These are phyloP conservation scores for Xerocomus brunneocitrinus DNA, from an alignment of 768 basidiomycete species.

Conservation along the genomic window DNA sequence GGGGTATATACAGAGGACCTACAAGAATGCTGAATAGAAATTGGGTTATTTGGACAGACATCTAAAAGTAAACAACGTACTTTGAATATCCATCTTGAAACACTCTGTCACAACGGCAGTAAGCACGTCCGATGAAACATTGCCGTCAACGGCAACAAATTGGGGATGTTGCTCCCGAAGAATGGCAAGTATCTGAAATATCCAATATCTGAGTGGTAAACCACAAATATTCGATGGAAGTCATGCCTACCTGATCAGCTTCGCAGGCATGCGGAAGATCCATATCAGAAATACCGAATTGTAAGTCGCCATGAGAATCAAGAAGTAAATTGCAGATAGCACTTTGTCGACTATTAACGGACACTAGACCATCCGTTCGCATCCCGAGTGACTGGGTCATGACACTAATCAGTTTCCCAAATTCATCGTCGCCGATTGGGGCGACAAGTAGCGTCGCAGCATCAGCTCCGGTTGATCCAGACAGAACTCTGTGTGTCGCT, in stretches of 20 bases:
- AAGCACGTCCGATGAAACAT: conserved; percentile 56
- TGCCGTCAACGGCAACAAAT: conserved; percentile 74
- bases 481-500: conserved; percentile 67
- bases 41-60: conserved; percentile 1
- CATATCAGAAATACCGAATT: conserved; percentile 94
- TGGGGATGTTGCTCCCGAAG: conserved; percentile 47
- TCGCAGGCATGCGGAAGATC: conserved; percentile 52
- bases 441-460: conserved; percentile 60
- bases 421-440: conserved; percentile 70
- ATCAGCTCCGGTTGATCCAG: conserved; percentile 23
- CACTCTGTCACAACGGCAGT: conserved; percentile 50
- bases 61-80: conserved; percentile 37
- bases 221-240: background rate
- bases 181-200: conserved; percentile 45
- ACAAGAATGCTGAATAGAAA: conserved; percentile 66
- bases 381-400: conserved; percentile 64
- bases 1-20: conserved; percentile 23
- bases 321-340: conserved; percentile 88
- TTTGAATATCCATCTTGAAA: conserved; percentile 40
- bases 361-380: conserved; percentile 75
- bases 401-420: conserved; percentile 61
- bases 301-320: conserved; percentile 62
- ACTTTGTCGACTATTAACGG: conserved; percentile 42
- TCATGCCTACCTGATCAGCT: conserved; percentile 37
- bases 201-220: background rate